A percentile compares a stretch with the other conserved stretches of the same genome.
These are phyloP conservation scores for Hysterangium stoloniferum DNA, from an alignment of 768 basidiomycete genomes.

Conservation along the genomic window DNA sequence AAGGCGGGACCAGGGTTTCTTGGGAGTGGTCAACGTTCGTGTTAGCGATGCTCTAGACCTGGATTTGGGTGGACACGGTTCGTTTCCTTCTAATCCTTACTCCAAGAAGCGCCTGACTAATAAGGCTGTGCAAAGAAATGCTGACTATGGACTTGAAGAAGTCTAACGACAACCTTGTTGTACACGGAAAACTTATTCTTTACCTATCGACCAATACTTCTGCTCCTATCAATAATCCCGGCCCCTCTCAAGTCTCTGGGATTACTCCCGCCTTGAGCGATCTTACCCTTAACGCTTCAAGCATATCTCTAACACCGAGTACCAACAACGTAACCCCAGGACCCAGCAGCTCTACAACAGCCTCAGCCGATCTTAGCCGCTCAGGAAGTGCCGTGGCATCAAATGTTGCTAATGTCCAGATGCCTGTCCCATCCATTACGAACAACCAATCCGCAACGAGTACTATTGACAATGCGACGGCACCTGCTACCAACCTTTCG, in stretches of 20 bases:
- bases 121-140: slow-evolving; percentile 75
- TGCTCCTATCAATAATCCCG: slow-evolving; percentile 78
- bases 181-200: slow-evolving; percentile 95
- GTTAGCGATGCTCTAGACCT: slow-evolving; percentile 88
- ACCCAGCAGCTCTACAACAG: slow-evolving; percentile 17
- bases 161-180: slow-evolving; percentile 97
- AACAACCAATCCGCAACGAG: too few species aligned
- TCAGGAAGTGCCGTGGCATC: slow-evolving; percentile 51
- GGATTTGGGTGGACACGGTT: slow-evolving; percentile 89
- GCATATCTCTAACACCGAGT: slow-evolving; percentile 47
- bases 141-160: slow-evolving; percentile 94
- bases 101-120: too few species aligned
- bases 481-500: slow-evolving; percentile 15
- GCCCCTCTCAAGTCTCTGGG: slow-evolving; percentile 62
- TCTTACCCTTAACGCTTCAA: slow-evolving; percentile 44
- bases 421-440: too few species aligned
- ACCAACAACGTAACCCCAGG: slow-evolving; percentile 7
- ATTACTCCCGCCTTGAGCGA: slow-evolving; percentile 39
- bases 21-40: slow-evolving; percentile 94
- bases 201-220: slow-evolving; percentile 89
- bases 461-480: too few species aligned
- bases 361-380: slow-evolving; percentile 46
- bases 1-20: slow-evolving; percentile 93
- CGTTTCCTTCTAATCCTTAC: slow-evolving; percentile 7
- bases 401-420: slow-evolving; percentile 34